Evolutionary conservation across 2,329 filamentous ascomycete genomes (phyloP), one percentile per base, ranked within the genome.

Genomic region (Penicillium sp.): DNA sequence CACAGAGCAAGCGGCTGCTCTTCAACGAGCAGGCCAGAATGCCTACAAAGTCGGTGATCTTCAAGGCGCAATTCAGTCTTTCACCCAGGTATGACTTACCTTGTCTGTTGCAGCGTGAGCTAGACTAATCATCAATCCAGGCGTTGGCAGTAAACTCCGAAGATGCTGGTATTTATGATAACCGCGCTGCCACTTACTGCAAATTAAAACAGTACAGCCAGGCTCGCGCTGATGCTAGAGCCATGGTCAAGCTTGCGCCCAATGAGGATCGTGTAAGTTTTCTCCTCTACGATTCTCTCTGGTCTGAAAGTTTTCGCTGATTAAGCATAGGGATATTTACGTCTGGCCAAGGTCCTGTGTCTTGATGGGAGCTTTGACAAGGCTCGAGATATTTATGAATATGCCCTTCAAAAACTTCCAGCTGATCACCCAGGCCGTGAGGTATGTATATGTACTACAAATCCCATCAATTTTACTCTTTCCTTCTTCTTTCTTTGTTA

Each of bases 211-310:
- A 82, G 55, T 73, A 78, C 55, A 73, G 78, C 23, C 68, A 73
- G 11, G 83, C 83, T 0, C 72, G 85, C 9, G 74, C 76, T 51
- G 82, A 86, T 74, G 80, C 80, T n/a, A 79, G 79, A 57, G 72
- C 74, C 18, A 83, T 84, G 73, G 83, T 86, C 51, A 77, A 78
- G 51, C 59, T 74, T 14, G 69, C 79, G 43, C 77, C 76, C 51
- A 71, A 74, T 19, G 78, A 84, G 67, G 74, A 79, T n/a, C 78
- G 78, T 57, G 78, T 79, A 72, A n/a, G 57, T 55, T 13, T 11
- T 11, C 7, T 10, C 13, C 29, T 16, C n/a, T 7, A 10, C 3
- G 2, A 13, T 26, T 14, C 7, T 23, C 26, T 13, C 35, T 26
- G 14, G 35, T 1, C 14, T 16, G 3, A 10, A n/a, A 11, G 4